Percentiles rank a stretch among this genome's conserved stretches.
phyloP scores from a whole-genome alignment of 2,329 filamentous ascomycete species.

The Fusarium falciforme region DNA sequence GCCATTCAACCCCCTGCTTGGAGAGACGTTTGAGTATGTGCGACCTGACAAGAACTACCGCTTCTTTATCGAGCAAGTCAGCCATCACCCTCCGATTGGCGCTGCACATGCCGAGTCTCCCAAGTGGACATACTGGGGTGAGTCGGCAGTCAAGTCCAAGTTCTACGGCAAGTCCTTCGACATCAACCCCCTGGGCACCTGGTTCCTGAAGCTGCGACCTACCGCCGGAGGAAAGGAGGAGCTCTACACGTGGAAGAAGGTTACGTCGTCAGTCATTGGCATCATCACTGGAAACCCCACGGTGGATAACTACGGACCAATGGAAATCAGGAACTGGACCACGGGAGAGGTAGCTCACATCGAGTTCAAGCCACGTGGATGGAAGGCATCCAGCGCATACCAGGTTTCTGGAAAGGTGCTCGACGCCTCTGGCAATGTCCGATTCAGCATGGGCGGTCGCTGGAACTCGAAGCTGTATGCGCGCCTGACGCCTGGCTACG shows the following conservation, averaged over 20 bases:
- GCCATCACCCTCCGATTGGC: constrained; percentile 94
- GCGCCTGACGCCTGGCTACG: constrained; percentile 89
- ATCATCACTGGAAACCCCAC: constrained; percentile 97
- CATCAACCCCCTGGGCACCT: constrained; percentile 94
- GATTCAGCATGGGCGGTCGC: constrained; percentile 89
- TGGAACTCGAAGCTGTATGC: constrained; percentile 99
- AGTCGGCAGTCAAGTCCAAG: constrained; percentile 94
- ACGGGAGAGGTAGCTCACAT: constrained; percentile 91
- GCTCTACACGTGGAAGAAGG: constrained; percentile 98
- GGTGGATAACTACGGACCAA: constrained; percentile 97
- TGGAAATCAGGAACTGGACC: constrained; percentile 98
- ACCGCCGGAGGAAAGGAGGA: constrained; percentile 81
- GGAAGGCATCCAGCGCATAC: constrained; percentile 94
- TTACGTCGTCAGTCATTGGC: constrained; percentile 95
- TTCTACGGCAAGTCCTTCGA: constrained; percentile 99
- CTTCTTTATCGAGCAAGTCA: constrained; percentile 98
- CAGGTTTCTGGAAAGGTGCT: constrained; percentile 88
- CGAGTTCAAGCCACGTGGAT: constrained; percentile 95
- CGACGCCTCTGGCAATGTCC: constrained; percentile 80
- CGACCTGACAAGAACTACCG: constrained; percentile 97
- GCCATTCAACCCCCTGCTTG: constrained; percentile 95
- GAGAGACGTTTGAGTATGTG: constrained; percentile 97
- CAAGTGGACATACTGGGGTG: constrained; percentile 97
- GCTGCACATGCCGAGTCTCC: constrained; percentile 93
- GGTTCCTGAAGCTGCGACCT: constrained; percentile 90